phyloP scores from a whole-genome alignment of 2,329 filamentous ascomycete genomes.

The Aspergillus sclerotialis region DNA sequence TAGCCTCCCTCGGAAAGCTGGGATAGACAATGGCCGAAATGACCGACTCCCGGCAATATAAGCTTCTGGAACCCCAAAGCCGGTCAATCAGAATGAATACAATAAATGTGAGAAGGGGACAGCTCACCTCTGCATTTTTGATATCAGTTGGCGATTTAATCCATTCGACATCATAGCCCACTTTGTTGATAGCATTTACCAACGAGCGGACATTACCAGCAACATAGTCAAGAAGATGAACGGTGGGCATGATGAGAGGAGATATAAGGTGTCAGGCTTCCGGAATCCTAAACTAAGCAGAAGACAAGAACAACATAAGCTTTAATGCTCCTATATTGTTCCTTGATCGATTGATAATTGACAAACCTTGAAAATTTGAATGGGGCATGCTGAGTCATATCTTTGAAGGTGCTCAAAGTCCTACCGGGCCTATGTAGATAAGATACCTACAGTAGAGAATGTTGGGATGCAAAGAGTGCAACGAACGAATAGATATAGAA shows the following conservation, averaged over 20 bases:
- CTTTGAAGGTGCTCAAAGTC: no score
- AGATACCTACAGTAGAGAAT: no score
- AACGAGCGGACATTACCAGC: slow-evolving; percentile 94
- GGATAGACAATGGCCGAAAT: slow-evolving; percentile 91
- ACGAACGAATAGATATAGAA: no score
- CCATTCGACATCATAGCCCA: slow-evolving; percentile 91
- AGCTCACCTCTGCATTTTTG: slow-evolving; percentile 68
- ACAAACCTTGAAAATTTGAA: no score
- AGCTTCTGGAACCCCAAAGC: slow-evolving; percentile 58
- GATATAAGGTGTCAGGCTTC: not conserved
- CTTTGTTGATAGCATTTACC: slow-evolving; percentile 94
- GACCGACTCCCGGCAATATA: slow-evolving; percentile 91
- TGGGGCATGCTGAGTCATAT: no score
- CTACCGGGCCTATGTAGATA: no score
- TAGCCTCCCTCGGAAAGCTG: slow-evolving; percentile 79
- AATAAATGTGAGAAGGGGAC: not conserved
- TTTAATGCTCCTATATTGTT: no score
- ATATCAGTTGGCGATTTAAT: slow-evolving; percentile 79
- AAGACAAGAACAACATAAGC: no score
- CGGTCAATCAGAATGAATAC: not conserved
- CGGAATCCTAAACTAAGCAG: no score
- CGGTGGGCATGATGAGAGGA: slow-evolving; percentile 35
- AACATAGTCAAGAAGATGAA: slow-evolving; percentile 68
- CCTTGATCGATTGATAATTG: no score
- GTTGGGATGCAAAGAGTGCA: no score